phyloP scores from a whole-genome alignment of 768 basidiomycete species.

The Coprinopsis sp. region DNA sequence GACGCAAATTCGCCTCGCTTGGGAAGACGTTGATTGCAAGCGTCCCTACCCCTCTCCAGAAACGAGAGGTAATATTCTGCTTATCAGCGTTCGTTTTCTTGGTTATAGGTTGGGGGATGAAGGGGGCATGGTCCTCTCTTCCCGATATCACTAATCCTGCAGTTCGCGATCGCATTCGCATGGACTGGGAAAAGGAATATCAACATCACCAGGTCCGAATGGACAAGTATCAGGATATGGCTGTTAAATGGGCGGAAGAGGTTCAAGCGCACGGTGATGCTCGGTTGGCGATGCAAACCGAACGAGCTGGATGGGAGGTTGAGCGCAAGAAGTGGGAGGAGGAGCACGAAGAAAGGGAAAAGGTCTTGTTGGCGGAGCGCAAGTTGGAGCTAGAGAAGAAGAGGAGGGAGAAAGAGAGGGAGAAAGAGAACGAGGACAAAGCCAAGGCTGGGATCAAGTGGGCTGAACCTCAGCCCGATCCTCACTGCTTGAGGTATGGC shows the following conservation, averaged over 20 bases:
- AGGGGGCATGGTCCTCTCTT: too few relatives aligned
- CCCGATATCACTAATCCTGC: too few relatives aligned
- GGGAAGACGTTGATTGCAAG: too few relatives aligned
- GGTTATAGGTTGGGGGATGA: too few relatives aligned
- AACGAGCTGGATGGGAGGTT: neutral
- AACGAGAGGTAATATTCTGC: too few relatives aligned
- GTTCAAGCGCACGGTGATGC: neutral
- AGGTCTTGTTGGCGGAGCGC: neutral
- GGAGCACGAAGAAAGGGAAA: neutral
- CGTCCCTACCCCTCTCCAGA: too few relatives aligned
- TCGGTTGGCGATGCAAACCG: conserved; percentile 1
- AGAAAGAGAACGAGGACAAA: conserved; percentile 1
- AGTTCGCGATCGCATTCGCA: conserved; percentile 1
- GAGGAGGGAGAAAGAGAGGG: conserved; percentile 1
- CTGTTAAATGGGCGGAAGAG: neutral
- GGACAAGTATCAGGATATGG: neutral
- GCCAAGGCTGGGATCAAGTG: conserved; percentile 1
- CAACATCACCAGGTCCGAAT: too few relatives aligned
- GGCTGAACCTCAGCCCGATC: neutral
- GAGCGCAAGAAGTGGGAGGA: neutral
- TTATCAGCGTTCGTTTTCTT: too few relatives aligned
- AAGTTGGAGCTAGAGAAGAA: neutral
- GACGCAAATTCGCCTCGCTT: too few relatives aligned
- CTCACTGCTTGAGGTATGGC: neutral
- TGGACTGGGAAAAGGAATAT: neutral